Evolutionary conservation across 2,329 filamentous ascomycete genomes (phyloP), one percentile per base, ranked within the genome.

Genomic region (Aureobasidium melanogenum): DNA sequence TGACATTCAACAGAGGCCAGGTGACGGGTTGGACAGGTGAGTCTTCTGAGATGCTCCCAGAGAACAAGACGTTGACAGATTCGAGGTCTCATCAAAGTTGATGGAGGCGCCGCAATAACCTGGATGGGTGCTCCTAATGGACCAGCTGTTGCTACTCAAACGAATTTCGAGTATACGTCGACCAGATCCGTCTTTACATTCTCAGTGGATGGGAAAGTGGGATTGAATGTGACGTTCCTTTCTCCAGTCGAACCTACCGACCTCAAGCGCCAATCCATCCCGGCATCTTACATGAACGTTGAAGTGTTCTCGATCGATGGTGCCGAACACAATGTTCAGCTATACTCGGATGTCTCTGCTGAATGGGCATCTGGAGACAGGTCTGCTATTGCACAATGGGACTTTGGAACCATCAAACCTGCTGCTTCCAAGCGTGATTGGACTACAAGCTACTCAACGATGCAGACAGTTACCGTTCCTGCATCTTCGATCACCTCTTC

Each of bases 291-390:
- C 72, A 75, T 91, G 60, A 75, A 87, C 30, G 81, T 88, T 28
- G 80, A 79, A 10, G 83, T 88, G 7, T 72, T 72, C 38, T 87
- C 87, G 0, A 68, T 83, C 2, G 88, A 91, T 71, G 85, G 84
- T 12, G 69, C 69, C 2, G 66, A 76, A 1, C 88, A 91, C 70
- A 74, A 82, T 46, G 85, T 91, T 1, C 82, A 89, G 68, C 68
- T 91, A 5, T 91, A 92, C 69, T 79, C 86, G 26, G 88, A 91
- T 68, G 84, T 90, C 41, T 85, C 87, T 57, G 41, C 62, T 89
- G 88, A 92, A 79, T 91, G 86, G 84, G 81, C 84, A 3, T 86
- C 86, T 15, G 86, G 87, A 24, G 82, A 91, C 67, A 73, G 75
- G 7, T 72, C 66, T 28, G 75, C 81, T 4, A 69, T 80, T 39